Percentiles rank a stretch among this genome's conserved stretches.
Evolutionary conservation across 1,139 yeast species (phyloP).

Genomic region (Arxiozyma slooffiae): DNA sequence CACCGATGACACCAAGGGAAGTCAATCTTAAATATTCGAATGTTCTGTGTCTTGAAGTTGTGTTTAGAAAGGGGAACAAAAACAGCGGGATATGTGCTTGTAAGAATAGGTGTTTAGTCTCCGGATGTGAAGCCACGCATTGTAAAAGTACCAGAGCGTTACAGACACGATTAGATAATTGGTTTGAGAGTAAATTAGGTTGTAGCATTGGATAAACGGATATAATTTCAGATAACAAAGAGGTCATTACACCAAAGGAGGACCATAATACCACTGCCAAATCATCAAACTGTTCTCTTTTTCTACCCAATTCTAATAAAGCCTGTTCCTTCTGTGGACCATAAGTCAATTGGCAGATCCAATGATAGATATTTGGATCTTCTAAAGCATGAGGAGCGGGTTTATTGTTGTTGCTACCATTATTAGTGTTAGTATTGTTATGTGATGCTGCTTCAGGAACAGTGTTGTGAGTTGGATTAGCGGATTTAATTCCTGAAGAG

Average conservation of each 20-base stretch:
- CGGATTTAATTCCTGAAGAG: no score
- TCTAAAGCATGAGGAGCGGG: conserved; percentile 49
- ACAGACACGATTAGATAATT: conserved; percentile 88
- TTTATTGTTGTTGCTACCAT: conserved; percentile 1
- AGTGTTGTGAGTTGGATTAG: not conserved
- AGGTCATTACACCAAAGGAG: conserved; percentile 93
- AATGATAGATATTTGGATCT: conserved; percentile 78
- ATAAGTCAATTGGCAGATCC: conserved; percentile 82
- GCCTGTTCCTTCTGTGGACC: conserved; percentile 93
- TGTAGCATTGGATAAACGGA: conserved; percentile 81
- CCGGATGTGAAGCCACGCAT: conserved; percentile 92
- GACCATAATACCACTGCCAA: conserved; percentile 90
- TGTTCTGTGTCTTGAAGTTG: conserved; percentile 83
- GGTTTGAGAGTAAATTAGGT: conserved; percentile 78
- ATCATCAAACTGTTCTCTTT: conserved; percentile 90
- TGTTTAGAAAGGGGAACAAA: conserved; percentile 84
- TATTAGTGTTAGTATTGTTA: not conserved
- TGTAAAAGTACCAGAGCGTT: conserved; percentile 90
- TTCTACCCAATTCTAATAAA: conserved; percentile 79
- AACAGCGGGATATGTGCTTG: conserved; percentile 89
- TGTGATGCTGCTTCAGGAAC: not conserved
- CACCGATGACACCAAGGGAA: conserved; percentile 93
- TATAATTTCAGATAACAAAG: conserved; percentile 77
- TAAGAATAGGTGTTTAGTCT: conserved; percentile 73
- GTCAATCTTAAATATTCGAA: conserved; percentile 89